phyloP scores from a whole-genome alignment of 768 basidiomycete species.

The Polyporus arcularius region DNA sequence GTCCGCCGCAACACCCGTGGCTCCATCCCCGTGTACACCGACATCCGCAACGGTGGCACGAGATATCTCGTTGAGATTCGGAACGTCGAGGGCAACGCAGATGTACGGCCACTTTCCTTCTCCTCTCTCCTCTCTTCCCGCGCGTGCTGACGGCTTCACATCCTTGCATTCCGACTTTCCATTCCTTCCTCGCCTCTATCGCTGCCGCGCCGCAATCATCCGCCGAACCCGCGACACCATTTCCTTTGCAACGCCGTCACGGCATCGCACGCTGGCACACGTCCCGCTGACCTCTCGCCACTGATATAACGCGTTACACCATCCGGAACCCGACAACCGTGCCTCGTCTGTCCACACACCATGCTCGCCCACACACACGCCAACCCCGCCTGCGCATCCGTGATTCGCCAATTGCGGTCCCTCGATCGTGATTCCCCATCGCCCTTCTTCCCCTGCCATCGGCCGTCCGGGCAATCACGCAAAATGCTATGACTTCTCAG shows the following conservation, averaged over 20 bases:
- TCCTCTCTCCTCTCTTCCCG: background rate
- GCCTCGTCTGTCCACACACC: background rate
- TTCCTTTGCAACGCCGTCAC: background rate
- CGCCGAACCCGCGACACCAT: background rate
- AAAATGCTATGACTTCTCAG: slow-evolving; percentile 35
- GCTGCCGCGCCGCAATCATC: background rate
- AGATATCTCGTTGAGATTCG: slow-evolving; percentile 60
- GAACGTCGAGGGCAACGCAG: slow-evolving; percentile 65
- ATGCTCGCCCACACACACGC: background rate
- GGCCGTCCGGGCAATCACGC: slow-evolving; percentile 1
- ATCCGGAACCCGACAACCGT: background rate
- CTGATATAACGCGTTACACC: background rate
- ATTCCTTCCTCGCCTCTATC: slow-evolving; percentile 11
- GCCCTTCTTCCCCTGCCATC: background rate
- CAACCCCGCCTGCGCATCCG: slow-evolving; percentile 8
- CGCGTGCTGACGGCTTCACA: slow-evolving; percentile 3
- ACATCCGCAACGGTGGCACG: slow-evolving; percentile 66
- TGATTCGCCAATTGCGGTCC: slow-evolving; percentile 1
- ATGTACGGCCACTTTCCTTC: slow-evolving; percentile 42
- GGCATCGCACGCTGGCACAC: background rate
- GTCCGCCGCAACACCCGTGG: slow-evolving; percentile 68
- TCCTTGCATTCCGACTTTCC: slow-evolving; percentile 5
- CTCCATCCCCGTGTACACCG: slow-evolving; percentile 74
- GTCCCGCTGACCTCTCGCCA: background rate
- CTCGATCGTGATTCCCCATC: background rate